A percentile compares a stretch with the other conserved stretches of the same genome.
phyloP scores from a whole-genome alignment of 768 basidiomycete genomes.

The Psilocybe azurescens region DNA sequence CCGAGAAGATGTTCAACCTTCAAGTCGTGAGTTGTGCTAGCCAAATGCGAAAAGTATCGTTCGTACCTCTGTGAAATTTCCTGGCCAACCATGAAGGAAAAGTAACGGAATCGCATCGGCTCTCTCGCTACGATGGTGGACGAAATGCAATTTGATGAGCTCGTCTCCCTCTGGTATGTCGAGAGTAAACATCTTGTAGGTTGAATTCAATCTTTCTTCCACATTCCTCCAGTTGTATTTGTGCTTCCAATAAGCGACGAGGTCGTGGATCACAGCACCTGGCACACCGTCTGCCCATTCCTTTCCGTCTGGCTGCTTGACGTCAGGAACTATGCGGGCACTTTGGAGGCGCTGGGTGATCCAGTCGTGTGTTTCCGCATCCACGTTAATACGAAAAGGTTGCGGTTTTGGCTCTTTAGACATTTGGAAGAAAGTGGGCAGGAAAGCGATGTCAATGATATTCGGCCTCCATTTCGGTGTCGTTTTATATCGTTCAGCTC shows the following conservation, averaged over 20 bases:
- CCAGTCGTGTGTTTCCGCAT: conserved; percentile 40
- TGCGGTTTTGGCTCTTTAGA: conserved; percentile 10
- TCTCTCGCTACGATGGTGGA: conserved; percentile 49
- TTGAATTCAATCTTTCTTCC: conserved; percentile 51
- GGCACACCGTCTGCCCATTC: conserved; percentile 57
- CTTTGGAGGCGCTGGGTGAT: conserved; percentile 49
- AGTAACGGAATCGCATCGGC: conserved; percentile 53
- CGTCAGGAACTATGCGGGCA: conserved; percentile 48
- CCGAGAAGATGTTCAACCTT: conserved; percentile 34
- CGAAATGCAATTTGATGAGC: conserved; percentile 55
- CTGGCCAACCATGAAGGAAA: conserved; percentile 61
- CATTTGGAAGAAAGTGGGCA: conserved; percentile 10
- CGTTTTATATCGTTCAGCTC: too few relatives aligned
- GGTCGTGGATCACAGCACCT: conserved; percentile 41
- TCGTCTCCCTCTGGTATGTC: conserved; percentile 52
- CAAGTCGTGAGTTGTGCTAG: neutral
- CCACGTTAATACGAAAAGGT: conserved; percentile 47
- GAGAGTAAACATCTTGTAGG: conserved; percentile 53
- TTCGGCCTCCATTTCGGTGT: too few relatives aligned
- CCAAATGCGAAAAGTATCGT: conserved; percentile 4
- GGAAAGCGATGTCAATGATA: neutral
- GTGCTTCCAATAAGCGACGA: conserved; percentile 49
- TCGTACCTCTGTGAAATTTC: conserved; percentile 39
- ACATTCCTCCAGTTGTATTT: conserved; percentile 55
- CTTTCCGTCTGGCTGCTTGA: conserved; percentile 43